These are phyloP conservation scores for Stachybotrys elegans DNA, from an alignment of 2,329 filamentous ascomycete species.

Conservation along the genomic window DNA sequence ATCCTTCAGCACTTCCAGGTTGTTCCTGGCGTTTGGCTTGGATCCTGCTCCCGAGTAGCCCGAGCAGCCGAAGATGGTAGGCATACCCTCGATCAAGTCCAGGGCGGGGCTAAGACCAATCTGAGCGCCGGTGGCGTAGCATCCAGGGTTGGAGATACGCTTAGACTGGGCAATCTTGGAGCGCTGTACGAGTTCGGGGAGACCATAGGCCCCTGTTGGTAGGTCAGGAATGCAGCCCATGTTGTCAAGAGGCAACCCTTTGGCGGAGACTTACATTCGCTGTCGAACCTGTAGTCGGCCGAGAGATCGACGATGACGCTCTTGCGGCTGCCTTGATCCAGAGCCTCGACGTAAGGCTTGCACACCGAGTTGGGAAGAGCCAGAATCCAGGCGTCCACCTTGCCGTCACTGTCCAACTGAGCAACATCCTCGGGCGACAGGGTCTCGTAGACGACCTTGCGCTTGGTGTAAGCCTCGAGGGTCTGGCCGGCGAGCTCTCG, in stretches of 20 bases:
- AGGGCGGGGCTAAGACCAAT: slow-evolving; percentile 81
- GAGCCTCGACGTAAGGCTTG: slow-evolving; percentile 87
- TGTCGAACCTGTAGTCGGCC: slow-evolving; percentile 92
- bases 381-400: background rate
- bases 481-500: slow-evolving; percentile 85
- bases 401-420: background rate
- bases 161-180: slow-evolving; percentile 71
- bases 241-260: background rate
- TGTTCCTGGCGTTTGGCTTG: slow-evolving; percentile 91
- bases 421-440: slow-evolving; percentile 76
- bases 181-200: slow-evolving; percentile 79
- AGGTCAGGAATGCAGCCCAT: background rate
- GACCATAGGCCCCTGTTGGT: slow-evolving; percentile 69
- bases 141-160: slow-evolving; percentile 88
- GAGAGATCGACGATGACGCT: slow-evolving; percentile 89
- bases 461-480: slow-evolving; percentile 85
- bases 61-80: slow-evolving; percentile 83
- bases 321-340: slow-evolving; percentile 57
- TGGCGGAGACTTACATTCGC: slow-evolving; percentile 27
- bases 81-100: slow-evolving; percentile 68
- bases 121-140: slow-evolving; percentile 90
- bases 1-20: slow-evolving; percentile 73
- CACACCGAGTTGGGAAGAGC: slow-evolving; percentile 81
- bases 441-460: slow-evolving; percentile 88
- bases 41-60: slow-evolving; percentile 95